Evolutionary conservation across 129 eudicot species (phyloP), one percentile per base, ranked within the genome.

Genomic region (Escallonia herrerae): DNA sequence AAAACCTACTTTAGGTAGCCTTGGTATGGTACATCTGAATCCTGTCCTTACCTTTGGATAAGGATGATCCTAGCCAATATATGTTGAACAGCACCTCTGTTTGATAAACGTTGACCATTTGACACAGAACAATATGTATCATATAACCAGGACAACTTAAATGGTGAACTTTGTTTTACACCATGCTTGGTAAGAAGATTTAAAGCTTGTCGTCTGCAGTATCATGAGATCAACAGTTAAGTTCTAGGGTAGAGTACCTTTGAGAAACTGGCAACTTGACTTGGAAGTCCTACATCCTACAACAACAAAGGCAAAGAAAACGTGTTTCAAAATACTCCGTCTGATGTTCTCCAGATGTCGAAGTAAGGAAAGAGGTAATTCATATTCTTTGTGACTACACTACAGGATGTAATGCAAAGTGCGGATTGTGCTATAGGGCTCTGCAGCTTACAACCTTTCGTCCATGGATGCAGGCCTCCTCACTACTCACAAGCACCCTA

Each of bases 281-380:
- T 91, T 52, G 96, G 98, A 79, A 91, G 98, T 15, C 98, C 98
- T 38, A 91, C 83, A 44, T 81, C 95, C 98, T 91, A 76, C 74
- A 60, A 66, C 68, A 55, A 38, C 22, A 62, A 58, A 62, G 42
- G 4, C 15, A 56, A 51, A 11, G 67, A 59, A 50, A 33, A 65
- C 38, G 22, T 2, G 41, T 42, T 22, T 6, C 42, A 33, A 43
- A 15, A 58, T 10, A 7, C 43, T 6, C 52, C 41, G 61, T 40
- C 22, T 33, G 13, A 61, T 61, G 7, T 61, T 37, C 14, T 53
- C 22, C 58, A 53, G 14, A 12, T 53, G n/a, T 53, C 22, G 33
- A 53, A 53, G 22, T 11, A 53, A 53, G 58, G 15, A 6, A 11
- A 51, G 11, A 11, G 56, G 11, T 11, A 40, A 9, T 15, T 38